These are phyloP conservation scores for Kitagawia praeruptora DNA, from an alignment of 129 eudicot genomes.

Conservation along the genomic window DNA sequence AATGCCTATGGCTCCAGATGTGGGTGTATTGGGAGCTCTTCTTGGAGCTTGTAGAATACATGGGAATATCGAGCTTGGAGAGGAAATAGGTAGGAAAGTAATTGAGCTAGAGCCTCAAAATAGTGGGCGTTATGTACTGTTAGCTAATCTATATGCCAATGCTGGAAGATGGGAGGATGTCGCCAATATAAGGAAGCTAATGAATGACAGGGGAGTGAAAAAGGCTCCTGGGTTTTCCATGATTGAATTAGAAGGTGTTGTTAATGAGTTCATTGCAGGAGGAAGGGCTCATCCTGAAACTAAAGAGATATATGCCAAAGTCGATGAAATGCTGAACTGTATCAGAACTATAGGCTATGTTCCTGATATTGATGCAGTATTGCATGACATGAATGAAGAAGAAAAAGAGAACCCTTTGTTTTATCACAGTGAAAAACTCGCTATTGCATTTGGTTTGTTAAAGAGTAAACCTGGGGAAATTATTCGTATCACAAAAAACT, in stretches of 20 bases:
- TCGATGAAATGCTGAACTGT: slow-evolving; percentile 35
- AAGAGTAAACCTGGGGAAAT: slow-evolving; percentile 43
- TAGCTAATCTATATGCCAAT: slow-evolving; percentile 51
- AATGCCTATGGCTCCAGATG: slow-evolving; percentile 50
- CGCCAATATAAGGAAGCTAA: slow-evolving; percentile 41
- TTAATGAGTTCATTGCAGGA: slow-evolving; percentile 48
- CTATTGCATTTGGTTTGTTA: slow-evolving; percentile 50
- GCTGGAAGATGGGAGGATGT: slow-evolving; percentile 52
- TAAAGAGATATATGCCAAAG: slow-evolving; percentile 38
- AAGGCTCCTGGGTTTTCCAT: slow-evolving; percentile 40
- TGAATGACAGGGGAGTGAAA: slow-evolving; percentile 51
- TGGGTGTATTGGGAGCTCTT: slow-evolving; percentile 54
- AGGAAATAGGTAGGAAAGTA: slow-evolving; percentile 34
- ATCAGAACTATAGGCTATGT: slow-evolving; percentile 40
- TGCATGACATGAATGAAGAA: slow-evolving; percentile 33
- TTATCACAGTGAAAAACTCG: slow-evolving; percentile 62
- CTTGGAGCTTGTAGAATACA: slow-evolving; percentile 58
- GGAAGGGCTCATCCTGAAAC: slow-evolving; percentile 41
- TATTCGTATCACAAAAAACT: slow-evolving; percentile 41
- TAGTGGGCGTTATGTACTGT: slow-evolving; percentile 51
- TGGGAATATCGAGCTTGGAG: slow-evolving; percentile 39
- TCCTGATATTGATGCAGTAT: slow-evolving; percentile 32
- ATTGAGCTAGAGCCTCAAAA: slow-evolving; percentile 47
- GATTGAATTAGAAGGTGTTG: slow-evolving; percentile 38
- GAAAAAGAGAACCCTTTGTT: slow-evolving; percentile 41